Evolutionary conservation across 441 rosid species (phyloP), one percentile per base, ranked within the genome.

Genomic region (Hypseocharis bilobata): DNA sequence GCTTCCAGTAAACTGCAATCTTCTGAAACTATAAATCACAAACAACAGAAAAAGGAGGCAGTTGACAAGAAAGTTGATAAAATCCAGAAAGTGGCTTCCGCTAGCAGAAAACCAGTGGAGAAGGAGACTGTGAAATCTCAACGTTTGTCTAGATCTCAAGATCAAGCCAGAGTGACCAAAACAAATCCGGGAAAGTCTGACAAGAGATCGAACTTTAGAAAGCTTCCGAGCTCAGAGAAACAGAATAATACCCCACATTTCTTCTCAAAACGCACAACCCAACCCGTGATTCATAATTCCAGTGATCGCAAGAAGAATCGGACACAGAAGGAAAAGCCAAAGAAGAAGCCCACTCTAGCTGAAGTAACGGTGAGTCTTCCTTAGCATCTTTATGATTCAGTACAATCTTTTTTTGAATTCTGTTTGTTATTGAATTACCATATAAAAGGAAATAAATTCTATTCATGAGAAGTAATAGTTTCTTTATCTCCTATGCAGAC

Each of bases 401-500:
- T 25, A 2, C 32, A 11, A 19, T 55, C n/a, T 10, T 22, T 7
- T 23, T 54, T 3, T 54, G n/a, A 3, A 16, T 47, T 10, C 32
- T 25, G n/a, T 30, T 19, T 59, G 26, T 13, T 16, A 57, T 27
- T 57, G 17, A 2, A 3, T 11, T n/a, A 29, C 4, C 20, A 13
- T 58, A 19, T 28, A 19, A 16, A 73, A 64, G 28, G 20, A 55
- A 25, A 13, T 8, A 13, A 34, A 27, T 63, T 13, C 26, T 7
- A 11, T 7, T 20, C 20, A 1, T 22, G 42, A 47, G 59, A 34
- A 52, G 11, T 73, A 63, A 52, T 68, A 8, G 30, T 36, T 16
- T 40, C 60, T 20, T 11, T 63, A 32, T 69, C 54, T 59, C 73
- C 67, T 76, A 0, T 76, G 77, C 82, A 89, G 96, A 70, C 55